Evolutionary conservation across 148 eudicot species (phyloP), one percentile per base, ranked within the genome.

Genomic region (Rhododendron ovatum): DNA sequence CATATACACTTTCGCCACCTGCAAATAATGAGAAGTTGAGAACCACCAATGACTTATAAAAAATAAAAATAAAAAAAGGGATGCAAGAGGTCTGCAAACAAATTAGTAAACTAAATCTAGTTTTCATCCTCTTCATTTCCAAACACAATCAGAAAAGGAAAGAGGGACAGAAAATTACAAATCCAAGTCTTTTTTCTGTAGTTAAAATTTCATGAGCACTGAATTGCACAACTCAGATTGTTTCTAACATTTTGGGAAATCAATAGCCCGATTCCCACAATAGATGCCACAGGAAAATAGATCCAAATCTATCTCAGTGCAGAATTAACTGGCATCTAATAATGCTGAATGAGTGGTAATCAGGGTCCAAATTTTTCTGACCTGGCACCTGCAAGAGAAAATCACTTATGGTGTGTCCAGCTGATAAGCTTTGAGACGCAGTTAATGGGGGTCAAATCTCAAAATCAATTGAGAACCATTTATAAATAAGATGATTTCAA

Each of bases 1-100:
- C 99, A 79, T 97, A 97, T 82, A 97, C 94, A 91, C 99, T 94
- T 92, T 97, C 98, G 69, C 99, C 99, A 80, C 98, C 99, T 97
- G 88, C 41, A 86, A 57, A 82, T 71, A 85, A 41, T 41, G 45
- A 41, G 45, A 41, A 41, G 45, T 84, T 87, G 48, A 82, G 78
- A 28, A 69, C 75, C 41, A 63, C 45, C 55, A 83, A 75, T 55
- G 37, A 6, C 5, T 20, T 11, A 51, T 51, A 3, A 77, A 17
- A n/a, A 53, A 84, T 48, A 55, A 41, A 12, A 30, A 30, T 30
- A 30, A 7, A 37, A n/a, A n/a, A n/a, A n/a, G n/a, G 11, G 43
- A 83, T 28, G 37, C 26, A 67, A 48, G 30, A 45, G 35, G 13
- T 41, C 30, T 22, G 26, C 28, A 47, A 26, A 78, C 5, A 0